These are phyloP conservation scores for Artemisia tridentata DNA, from an alignment of 129 eudicot species.

Conservation along the genomic window DNA sequence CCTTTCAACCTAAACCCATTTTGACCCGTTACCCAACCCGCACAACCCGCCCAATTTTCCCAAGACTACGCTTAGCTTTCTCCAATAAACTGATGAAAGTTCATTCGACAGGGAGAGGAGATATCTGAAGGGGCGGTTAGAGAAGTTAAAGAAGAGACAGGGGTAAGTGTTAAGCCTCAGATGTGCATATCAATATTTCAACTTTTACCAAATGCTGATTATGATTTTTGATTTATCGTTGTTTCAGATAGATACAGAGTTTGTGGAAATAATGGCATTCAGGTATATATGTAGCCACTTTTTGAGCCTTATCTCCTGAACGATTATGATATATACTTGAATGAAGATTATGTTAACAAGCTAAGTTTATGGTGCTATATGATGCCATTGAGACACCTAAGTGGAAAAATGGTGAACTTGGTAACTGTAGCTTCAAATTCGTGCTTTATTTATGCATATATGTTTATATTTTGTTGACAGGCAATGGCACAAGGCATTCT, in stretches of 20 bases:
- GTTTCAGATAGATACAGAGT: conserved; percentile 72
- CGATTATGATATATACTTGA: too few species aligned
- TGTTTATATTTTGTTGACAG: too few species aligned
- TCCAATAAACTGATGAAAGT: conserved; percentile 19
- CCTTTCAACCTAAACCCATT: not conserved
- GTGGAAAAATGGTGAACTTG: too few species aligned
- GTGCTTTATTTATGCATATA: too few species aligned
- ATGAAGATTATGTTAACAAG: too few species aligned
- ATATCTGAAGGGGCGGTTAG: conserved; percentile 54
- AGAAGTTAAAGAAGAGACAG: conserved; percentile 95
- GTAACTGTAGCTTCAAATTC: too few species aligned
- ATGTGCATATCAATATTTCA: conserved; percentile 14
- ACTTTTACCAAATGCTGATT: not conserved
- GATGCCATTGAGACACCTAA: too few species aligned
- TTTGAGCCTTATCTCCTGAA: too few species aligned
- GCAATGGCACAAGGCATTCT: conserved; percentile 44
- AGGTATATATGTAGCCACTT: too few species aligned
- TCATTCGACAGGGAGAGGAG: conserved; percentile 66
- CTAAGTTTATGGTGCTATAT: too few species aligned
- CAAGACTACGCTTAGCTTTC: not conserved
- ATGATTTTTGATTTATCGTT: conserved; percentile 1
- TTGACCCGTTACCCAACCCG: not conserved
- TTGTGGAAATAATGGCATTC: conserved; percentile 46
- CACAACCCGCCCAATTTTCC: not conserved
- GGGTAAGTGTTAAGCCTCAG: conserved; percentile 48